Evolutionary conservation across 2,329 filamentous ascomycete species (phyloP).

Genomic region (Teratosphaeria zuluensis): DNA sequence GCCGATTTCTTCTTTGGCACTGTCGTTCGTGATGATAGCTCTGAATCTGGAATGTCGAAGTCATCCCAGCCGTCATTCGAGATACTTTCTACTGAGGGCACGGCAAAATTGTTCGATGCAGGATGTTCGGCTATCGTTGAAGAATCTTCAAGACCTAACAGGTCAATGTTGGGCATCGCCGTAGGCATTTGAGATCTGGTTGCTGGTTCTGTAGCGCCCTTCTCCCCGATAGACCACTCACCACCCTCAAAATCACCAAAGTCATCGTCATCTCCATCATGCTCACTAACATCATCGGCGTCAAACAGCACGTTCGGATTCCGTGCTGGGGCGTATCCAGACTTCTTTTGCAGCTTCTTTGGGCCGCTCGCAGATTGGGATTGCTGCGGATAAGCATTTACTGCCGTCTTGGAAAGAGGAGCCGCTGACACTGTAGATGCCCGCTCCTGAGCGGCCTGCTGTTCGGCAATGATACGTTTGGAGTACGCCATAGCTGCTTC

Average conservation of each 20-base stretch:
- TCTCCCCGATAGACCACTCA: not conserved
- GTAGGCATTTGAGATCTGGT: not conserved
- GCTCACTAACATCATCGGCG: slow-evolving; percentile 18
- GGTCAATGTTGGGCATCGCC: slow-evolving; percentile 15
- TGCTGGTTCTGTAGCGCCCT: not conserved
- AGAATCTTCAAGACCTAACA: slow-evolving; percentile 24
- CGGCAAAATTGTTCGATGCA: not conserved
- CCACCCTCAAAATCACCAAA: slow-evolving; percentile 26
- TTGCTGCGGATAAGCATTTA: not conserved
- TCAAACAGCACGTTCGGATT: slow-evolving; percentile 25
- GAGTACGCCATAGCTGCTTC: slow-evolving; percentile 27
- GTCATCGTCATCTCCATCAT: slow-evolving; percentile 23
- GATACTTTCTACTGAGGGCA: not conserved
- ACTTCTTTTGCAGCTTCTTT: slow-evolving; percentile 19
- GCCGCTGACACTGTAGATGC: not conserved
- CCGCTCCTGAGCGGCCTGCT: slow-evolving; percentile 4
- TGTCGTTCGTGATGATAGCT: not conserved
- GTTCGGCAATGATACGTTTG: slow-evolving; percentile 19
- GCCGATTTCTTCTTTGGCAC: not conserved
- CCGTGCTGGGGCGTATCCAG: slow-evolving; percentile 13
- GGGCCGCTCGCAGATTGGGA: not conserved
- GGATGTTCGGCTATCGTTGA: not conserved
- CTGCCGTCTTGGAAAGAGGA: not conserved
- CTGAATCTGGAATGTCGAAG: slow-evolving; percentile 24
- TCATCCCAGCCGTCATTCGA: slow-evolving; percentile 32